These are phyloP conservation scores for Fusarium succisae DNA, from an alignment of 2,329 filamentous ascomycete genomes.

Conservation along the genomic window DNA sequence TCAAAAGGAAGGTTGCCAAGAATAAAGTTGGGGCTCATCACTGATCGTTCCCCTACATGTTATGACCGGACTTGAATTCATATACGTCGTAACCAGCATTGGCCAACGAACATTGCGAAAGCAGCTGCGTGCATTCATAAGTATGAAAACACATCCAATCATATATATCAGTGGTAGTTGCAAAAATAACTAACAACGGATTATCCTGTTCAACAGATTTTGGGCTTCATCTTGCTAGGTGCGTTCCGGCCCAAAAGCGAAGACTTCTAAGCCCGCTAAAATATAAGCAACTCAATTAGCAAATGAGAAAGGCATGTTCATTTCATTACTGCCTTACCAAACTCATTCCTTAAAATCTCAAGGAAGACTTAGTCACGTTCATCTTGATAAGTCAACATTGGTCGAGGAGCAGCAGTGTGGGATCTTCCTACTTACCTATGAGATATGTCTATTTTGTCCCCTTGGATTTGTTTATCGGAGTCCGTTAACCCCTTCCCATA, in stretches of 20 bases:
- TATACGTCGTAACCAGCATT: neutral
- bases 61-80: neutral
- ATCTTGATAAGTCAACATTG: too few species aligned
- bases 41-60: neutral
- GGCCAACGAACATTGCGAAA: neutral
- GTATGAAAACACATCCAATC: neutral
- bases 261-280: too few species aligned
- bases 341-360: too few species aligned
- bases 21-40: neutral
- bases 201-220: neutral
- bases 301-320: neutral
- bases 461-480: neutral
- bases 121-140: rapidly evolving
- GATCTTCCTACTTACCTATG: too few species aligned
- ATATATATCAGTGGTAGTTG: neutral
- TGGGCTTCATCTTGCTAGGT: neutral
- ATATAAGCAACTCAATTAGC: neutral
- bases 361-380: too few species aligned
- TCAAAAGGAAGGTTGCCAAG: neutral
- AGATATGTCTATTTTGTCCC: too few species aligned
- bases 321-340: neutral
- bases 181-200: neutral
- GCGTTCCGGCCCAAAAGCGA: neutral
- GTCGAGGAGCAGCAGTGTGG: too few species aligned
- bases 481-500: neutral